Percentiles rank a stretch among this genome's conserved stretches.
These are phyloP conservation scores for Solanum lycopersicoides DNA, from an alignment of 257 asterid genomes.

Conservation along the genomic window DNA sequence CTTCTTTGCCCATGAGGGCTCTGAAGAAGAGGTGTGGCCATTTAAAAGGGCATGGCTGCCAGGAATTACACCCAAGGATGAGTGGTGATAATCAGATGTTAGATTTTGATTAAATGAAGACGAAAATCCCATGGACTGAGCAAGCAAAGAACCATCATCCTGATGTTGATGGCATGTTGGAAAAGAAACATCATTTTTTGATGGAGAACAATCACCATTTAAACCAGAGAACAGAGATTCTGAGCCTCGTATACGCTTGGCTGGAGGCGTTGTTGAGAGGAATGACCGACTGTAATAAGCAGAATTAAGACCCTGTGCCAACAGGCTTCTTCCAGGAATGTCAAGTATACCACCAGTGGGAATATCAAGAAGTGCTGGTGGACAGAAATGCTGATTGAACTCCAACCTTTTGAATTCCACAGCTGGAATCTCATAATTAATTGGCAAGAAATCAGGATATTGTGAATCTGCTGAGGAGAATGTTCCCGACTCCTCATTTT, in stretches of 20 bases:
- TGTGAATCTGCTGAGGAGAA: slow-evolving; percentile 13
- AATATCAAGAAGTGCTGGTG: slow-evolving; percentile 19
- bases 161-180: slow-evolving; percentile 22
- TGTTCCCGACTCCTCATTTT: slow-evolving; percentile 8
- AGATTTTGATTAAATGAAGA: slow-evolving; percentile 20
- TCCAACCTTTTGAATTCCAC: slow-evolving; percentile 27
- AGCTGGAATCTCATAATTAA: slow-evolving; percentile 26
- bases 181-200: slow-evolving; percentile 2
- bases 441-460: slow-evolving; percentile 15
- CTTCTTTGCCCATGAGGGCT: slow-evolving; percentile 40
- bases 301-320: slow-evolving; percentile 13
- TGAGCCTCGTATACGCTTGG: slow-evolving; percentile 39
- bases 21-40: slow-evolving; percentile 32
- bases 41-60: slow-evolving; percentile 36
- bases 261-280: slow-evolving; percentile 19
- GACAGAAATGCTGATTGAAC: slow-evolving; percentile 12
- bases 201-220: background rate
- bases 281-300: slow-evolving; percentile 10
- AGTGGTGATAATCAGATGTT: slow-evolving; percentile 7
- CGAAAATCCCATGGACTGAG: slow-evolving; percentile 15
- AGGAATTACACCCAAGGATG: slow-evolving; percentile 15
- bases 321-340: slow-evolving; percentile 24
- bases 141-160: slow-evolving; percentile 16
- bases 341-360: slow-evolving; percentile 15
- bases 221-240: slow-evolving; percentile 14